Evolutionary conservation across 805 yeast species (phyloP).

Genomic region (Sugiyamaella americana): DNA sequence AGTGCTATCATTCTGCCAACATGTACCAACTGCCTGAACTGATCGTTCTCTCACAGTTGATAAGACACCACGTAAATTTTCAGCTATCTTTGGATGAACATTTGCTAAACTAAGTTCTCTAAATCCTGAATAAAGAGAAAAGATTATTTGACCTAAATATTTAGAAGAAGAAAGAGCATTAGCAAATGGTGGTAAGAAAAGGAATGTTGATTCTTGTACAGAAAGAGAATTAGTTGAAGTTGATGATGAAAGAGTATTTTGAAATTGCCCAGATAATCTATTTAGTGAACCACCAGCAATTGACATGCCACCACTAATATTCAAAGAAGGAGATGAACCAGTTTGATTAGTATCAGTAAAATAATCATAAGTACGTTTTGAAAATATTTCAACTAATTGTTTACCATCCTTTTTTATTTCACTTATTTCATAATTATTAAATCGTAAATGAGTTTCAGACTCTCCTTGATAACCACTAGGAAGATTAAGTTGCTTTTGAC

Average conservation of each 20-base stretch:
- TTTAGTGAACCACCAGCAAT: neutral
- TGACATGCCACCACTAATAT: neutral
- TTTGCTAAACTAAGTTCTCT: conserved; percentile 35
- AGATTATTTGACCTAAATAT: conserved; percentile 44
- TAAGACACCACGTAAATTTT: conserved; percentile 34
- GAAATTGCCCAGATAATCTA: neutral
- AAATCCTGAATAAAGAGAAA: conserved; percentile 37
- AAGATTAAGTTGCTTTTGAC: conserved; percentile 39
- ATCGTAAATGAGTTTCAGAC: conserved; percentile 35
- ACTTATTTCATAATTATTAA: conserved; percentile 40
- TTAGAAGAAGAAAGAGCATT: conserved; percentile 56
- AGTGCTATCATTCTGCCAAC: conserved; percentile 45
- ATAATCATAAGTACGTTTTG: conserved; percentile 22
- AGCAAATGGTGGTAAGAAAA: conserved; percentile 59
- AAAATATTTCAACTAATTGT: conserved; percentile 34
- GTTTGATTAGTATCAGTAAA: conserved; percentile 13
- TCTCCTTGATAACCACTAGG: conserved; percentile 38
- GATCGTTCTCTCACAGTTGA: conserved; percentile 39
- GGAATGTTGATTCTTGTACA: conserved; percentile 31
- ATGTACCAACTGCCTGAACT: conserved; percentile 42
- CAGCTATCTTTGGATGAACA: conserved; percentile 36
- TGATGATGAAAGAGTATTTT: neutral
- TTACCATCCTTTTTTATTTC: conserved; percentile 37
- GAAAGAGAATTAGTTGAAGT: neutral
- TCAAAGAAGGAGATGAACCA: neutral